Evolutionary conservation across 306 rosid species (phyloP), one percentile per base, ranked within the genome.

Genomic region (Rosa persica): DNA sequence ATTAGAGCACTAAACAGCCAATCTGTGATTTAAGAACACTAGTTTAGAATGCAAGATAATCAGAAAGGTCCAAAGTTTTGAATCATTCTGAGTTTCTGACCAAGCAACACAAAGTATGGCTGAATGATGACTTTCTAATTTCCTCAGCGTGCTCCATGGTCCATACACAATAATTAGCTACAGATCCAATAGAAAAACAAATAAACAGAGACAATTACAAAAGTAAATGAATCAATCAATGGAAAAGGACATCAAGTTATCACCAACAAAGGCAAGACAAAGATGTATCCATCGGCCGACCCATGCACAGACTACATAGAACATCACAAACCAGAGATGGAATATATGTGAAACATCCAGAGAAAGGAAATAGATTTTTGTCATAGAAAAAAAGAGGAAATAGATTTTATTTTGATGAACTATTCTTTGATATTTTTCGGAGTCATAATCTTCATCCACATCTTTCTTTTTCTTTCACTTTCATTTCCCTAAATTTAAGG

Each of bases 231-330:
- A 72, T 34, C 62, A 34, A 19, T 48, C 16, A 72, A 34, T 20
- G 77, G 77, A 74, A 3, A 74, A 40, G 0, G 67, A 55, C 67
- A 55, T 6, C 13, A 4, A 40, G 67, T 57, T 22, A 40, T 42
- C 68, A 55, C 77, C 67, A 40, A 13, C 68, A 40, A 49, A 74
- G 16, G 51, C 17, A 74, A 57, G 52, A 40, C 68, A 74, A 74
- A 57, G 10, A 16, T n/a, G 68, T 23, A 22, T 0, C 20, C 40
- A 73, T 74, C 77, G 40, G 9, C 23, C 1, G 68, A 55, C 54
- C 77, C 52, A 74, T 43, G 6, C 1, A n/a, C 3, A 49, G 44
- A 4, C 9, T 2, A 16, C 27, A 25, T 6, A 69, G 38, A 19
- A 25, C 25, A 15, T 23, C 52, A 67, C 65, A 20, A 66, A 51